Evolutionary conservation across 2,329 filamentous ascomycete genomes (phyloP), one percentile per base, ranked within the genome.

Genomic region (Apiospora pterosperma): DNA sequence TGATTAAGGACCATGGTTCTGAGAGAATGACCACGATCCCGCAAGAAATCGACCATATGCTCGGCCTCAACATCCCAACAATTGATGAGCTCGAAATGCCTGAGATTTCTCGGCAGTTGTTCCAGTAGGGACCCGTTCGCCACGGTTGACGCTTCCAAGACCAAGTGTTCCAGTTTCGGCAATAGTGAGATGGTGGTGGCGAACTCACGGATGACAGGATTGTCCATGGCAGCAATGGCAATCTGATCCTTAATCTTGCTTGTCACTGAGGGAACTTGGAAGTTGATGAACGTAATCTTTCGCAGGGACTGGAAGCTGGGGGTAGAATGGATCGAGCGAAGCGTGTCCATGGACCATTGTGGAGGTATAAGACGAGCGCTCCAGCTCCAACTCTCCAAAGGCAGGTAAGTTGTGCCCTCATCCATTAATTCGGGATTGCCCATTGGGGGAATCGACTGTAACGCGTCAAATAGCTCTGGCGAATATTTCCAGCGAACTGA

Each of bases 31-130:
- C 93, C 94, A 70, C 92, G 88, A 0, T 85, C 85, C 6, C 81
- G 74, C 44, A 97, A 82, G 71, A 91, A 97, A 0, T 77, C 74
- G 31, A 82, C 79, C 25, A 97, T 78, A 65, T 88, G 84, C 4
- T 88, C 83, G 0, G 92, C 90, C 5, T 83, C 88, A 11, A 97
- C 78, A 67, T 91, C 87, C 78, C 90, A 89, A 73, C 93, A 97
- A 70, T 96, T 95, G 68, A 89, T 87, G 19, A 97, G 80, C 68
- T 90, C 90, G 4, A 98, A 81, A 58, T 86, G 85, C 58, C 84
- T 79, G 23, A 98, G 81, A 4, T 80, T 84, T 12, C 79, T 82
- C 0, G 94, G 92, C 7, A 97, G 78, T 4, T 86, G 80, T 1
- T 85, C 82, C n/a, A 97, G 79, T 21, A 96, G 81, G 10, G 82